Evolutionary conservation across 257 asterid species (phyloP), one percentile per base, ranked within the genome.

Genomic region (Solanum commersonii): DNA sequence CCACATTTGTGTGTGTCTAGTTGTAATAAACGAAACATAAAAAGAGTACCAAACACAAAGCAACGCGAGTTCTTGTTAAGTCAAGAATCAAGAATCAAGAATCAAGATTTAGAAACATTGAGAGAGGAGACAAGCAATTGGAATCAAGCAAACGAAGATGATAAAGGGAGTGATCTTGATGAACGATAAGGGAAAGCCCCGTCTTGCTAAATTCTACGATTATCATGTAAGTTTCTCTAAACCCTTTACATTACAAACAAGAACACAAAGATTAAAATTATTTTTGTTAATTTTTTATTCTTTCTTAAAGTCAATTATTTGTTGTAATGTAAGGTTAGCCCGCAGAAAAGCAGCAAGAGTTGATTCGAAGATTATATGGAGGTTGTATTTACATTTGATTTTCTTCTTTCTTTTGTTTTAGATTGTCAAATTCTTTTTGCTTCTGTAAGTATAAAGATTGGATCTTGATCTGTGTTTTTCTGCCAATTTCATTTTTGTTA

Each of bases 181-280:
- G 99, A 97, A 95, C 89, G 96, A 95, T 89, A 96, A 92, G 89
- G 99, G 99, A 89, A 96, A 97, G 89, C 96, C 99, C 82, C 98
- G 99, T 84, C 96, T 97, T 90, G 92, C 95, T 92, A 97, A 95
- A 90, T 97, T 96, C 92, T 97, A 93, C 78, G 94, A 93, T 65
- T 94, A 90, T 92, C 97, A 95, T 96, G 98, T 95, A 63, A 71
- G 88, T 49, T 2, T n/a, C n/a, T 1, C 79, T 52, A 15, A 33
- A 13, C 84, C 84, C 38, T 25, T 78, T 25, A 15, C 2, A 27
- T 11, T 46, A 81, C 8, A 46, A 46, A 29, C 10, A 29, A 81
- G 16, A 81, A 46, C 18, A 49, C 20, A 83, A 20, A 37, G 25
- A 31, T 63, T 73, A 37, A 38, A 25, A 7, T 65, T 25, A 27